These are phyloP conservation scores for Pezicula carpinea DNA, from an alignment of 2,329 filamentous ascomycete genomes.

Conservation along the genomic window DNA sequence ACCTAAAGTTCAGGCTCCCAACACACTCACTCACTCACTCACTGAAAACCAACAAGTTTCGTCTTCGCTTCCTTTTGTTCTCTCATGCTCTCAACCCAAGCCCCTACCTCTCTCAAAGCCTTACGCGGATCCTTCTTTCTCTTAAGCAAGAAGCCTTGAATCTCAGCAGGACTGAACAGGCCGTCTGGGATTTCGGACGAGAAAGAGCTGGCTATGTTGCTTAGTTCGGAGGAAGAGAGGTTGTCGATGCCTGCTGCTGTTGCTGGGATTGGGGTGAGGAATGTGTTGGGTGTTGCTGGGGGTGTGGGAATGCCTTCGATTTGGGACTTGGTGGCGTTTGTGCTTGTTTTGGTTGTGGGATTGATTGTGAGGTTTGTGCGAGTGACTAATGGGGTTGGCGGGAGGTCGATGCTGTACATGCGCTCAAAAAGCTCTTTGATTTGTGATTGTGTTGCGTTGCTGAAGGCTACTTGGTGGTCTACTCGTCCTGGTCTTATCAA, in stretches of 20 bases:
- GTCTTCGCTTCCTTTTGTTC: slow-evolving; percentile 16
- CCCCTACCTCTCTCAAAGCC: slow-evolving; percentile 47
- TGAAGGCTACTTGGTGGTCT: slow-evolving; percentile 64
- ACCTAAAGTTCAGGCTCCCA: too few relatives aligned
- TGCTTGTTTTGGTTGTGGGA: background rate
- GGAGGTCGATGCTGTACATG: slow-evolving; percentile 48
- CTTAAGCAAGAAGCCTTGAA: slow-evolving; percentile 61
- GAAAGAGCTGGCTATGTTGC: slow-evolving; percentile 35
- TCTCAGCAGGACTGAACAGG: slow-evolving; percentile 54
- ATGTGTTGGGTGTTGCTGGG: slow-evolving; percentile 12
- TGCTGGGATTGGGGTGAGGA: background rate
- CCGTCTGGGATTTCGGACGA: slow-evolving; percentile 46
- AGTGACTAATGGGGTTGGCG: slow-evolving; percentile 26
- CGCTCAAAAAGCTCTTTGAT: slow-evolving; percentile 54
- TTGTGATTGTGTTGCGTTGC: slow-evolving; percentile 49
- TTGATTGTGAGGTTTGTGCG: slow-evolving; percentile 17
- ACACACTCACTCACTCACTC: background rate
- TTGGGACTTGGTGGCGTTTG: background rate
- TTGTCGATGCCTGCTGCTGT: slow-evolving; percentile 1
- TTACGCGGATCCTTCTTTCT: slow-evolving; percentile 53
- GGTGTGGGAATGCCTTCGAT: slow-evolving; percentile 8
- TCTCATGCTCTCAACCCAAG: slow-evolving; percentile 48
- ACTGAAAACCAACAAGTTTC: background rate
- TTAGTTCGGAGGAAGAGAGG: slow-evolving; percentile 35
- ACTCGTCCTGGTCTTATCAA: slow-evolving; percentile 71